Evolutionary conservation across 2,329 filamentous ascomycete genomes (phyloP).

Genomic region (Pseudofabraea citricarpa): DNA sequence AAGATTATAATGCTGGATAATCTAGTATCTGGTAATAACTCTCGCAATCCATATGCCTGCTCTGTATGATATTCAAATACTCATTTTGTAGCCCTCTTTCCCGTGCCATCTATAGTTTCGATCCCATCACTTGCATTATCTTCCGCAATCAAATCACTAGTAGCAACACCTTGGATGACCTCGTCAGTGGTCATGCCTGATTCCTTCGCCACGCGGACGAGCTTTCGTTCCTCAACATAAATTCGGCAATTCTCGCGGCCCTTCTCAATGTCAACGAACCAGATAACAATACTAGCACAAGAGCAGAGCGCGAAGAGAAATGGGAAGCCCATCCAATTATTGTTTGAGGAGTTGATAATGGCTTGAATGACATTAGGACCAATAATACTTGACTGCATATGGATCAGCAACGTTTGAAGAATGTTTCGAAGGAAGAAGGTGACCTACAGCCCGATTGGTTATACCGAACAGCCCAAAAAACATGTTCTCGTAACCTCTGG

Average conservation of each 20-base stretch:
- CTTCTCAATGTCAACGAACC: constrained; percentile 35
- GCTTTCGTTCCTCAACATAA: constrained; percentile 31
- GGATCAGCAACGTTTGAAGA: not conserved
- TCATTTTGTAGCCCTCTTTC: no score
- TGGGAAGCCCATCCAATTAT: constrained; percentile 39
- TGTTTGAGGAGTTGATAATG: constrained; percentile 35
- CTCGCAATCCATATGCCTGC: no score
- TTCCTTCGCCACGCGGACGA: constrained; percentile 24
- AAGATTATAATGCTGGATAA: no score
- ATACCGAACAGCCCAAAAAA: constrained; percentile 39
- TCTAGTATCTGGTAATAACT: no score
- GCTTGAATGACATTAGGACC: constrained; percentile 38
- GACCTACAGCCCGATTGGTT: constrained; percentile 35
- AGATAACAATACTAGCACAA: constrained; percentile 32
- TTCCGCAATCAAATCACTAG: constrained; percentile 6
- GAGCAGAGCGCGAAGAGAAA: constrained; percentile 35
- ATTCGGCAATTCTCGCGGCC: constrained; percentile 32
- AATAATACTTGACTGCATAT: constrained; percentile 34
- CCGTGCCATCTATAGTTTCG: no score
- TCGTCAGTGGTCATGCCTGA: constrained; percentile 18
- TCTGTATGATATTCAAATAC: no score
- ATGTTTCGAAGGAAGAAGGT: not conserved
- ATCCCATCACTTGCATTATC: constrained; percentile 1
- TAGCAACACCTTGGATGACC: constrained; percentile 14
- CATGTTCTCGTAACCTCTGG: constrained; percentile 37